Evolutionary conservation across 139 green algal species (phyloP), one percentile per base, ranked within the genome.

Genomic region (Chlamydomonas asymmetrica): DNA sequence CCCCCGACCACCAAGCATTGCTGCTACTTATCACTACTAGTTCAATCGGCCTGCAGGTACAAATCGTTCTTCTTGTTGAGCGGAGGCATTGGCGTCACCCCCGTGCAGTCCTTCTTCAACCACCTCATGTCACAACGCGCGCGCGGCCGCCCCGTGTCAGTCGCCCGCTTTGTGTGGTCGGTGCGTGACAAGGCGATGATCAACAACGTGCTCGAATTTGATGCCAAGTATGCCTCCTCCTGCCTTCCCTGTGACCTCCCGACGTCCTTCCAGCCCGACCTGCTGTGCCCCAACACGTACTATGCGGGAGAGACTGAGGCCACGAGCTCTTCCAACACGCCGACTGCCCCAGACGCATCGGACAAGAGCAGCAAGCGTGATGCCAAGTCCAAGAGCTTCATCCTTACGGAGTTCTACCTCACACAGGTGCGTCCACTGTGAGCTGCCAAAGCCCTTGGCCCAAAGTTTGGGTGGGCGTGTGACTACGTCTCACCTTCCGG

Each of bases 21-120:
- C n/a, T n/a, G n/a, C n/a, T n/a, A n/a, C n/a, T n/a, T n/a, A n/a
- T n/a, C n/a, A n/a, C n/a, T n/a, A n/a, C n/a, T n/a, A n/a, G n/a
- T n/a, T n/a, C n/a, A n/a, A n/a, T n/a, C n/a, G 57, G 65, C 29
- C 37, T 39, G 7, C 13, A 32, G 50, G 6, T 75, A 66, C 67
- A 75, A 63, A 34, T 64, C 38, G 23, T 75, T 63, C 49, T 34
- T 75, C 31, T 8, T 75, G 16, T 25, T 75, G 27, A 65, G 38
- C 49, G 40, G 56, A 23, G 67, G 67, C 67, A 75, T 64, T 49
- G 50, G 67, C 20, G 39, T 45, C 13, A 75, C 49, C 34, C 39
- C 56, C 67, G 23, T 64, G 67, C 67, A 62, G 43, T 40, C 67
- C 16, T 65, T 41, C 32, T 49, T 45, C 48, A 61, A 49, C 67